Conservation (phyloP, 192 early-diverging fungal genomes). For the Mortierella hygrophila region DNA sequence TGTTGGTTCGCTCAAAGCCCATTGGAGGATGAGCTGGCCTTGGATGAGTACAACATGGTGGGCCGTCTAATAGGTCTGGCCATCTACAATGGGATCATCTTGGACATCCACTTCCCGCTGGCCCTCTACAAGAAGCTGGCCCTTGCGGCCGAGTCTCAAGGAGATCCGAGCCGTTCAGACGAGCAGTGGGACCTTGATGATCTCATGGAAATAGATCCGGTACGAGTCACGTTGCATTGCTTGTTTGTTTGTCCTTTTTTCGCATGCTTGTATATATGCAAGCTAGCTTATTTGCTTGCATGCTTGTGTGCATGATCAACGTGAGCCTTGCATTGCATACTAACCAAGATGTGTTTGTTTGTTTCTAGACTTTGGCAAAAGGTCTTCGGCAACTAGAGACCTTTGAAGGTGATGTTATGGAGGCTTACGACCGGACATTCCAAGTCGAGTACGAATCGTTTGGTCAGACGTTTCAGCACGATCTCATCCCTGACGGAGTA, state of each 20-base stretch:
- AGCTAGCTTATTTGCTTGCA: not conserved
- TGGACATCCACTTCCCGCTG: conserved; percentile 91
- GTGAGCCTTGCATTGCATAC: not conserved
- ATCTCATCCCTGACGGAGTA: conserved; percentile 77
- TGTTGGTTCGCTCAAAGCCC: conserved; percentile 86
- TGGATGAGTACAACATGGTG: conserved; percentile 88
- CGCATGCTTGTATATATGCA: not conserved
- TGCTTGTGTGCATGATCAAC: not conserved
- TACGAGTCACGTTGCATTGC: conserved; percentile 31
- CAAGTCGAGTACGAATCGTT: conserved; percentile 79
- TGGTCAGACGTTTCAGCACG: conserved; percentile 71
- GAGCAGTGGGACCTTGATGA: conserved; percentile 77
- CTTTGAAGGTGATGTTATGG: conserved; percentile 77
- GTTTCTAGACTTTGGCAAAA: conserved; percentile 71
- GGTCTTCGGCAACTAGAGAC: conserved; percentile 81
- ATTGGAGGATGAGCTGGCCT: conserved; percentile 59
- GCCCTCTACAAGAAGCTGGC: conserved; percentile 90
- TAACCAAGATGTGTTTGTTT: not conserved
- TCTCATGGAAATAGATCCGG: conserved; percentile 80
- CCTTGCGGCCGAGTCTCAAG: conserved; percentile 21
- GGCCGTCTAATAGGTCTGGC: conserved; percentile 92
- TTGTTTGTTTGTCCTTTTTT: conserved; percentile 3
- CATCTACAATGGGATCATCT: conserved; percentile 92
- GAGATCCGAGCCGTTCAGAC: conserved; percentile 53
- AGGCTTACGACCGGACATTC: conserved; percentile 85